Percentiles rank a stretch among this genome's conserved stretches.
Conservation (phyloP, 2,329 filamentous ascomycete species). For the Epichloe hybrida region DNA sequence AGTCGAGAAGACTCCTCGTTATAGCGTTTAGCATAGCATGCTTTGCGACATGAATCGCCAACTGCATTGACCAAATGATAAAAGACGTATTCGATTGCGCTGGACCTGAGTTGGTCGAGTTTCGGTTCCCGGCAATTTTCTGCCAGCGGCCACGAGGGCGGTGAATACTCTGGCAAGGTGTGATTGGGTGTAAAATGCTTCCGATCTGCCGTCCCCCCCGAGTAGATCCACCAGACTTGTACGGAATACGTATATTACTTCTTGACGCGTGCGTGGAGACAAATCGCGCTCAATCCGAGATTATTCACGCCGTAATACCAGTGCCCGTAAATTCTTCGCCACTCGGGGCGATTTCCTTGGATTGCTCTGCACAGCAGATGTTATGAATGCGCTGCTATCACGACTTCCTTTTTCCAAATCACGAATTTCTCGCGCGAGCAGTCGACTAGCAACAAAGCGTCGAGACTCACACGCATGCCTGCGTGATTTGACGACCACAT, state of each 20-base stretch:
- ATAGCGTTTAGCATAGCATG: conserved; percentile 18
- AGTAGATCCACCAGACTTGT: neutral
- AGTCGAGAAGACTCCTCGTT: conserved; percentile 12
- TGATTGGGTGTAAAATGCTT: neutral
- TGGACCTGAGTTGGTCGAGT: neutral
- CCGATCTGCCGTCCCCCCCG: neutral
- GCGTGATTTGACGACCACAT: neutral
- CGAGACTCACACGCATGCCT: neutral
- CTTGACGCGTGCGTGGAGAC: neutral
- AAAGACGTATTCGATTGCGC: neutral
- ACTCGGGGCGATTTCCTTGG: too few relatives aligned
- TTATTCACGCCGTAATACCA: neutral
- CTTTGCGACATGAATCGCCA: conserved; percentile 3
- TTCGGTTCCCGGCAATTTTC: conserved; percentile 11
- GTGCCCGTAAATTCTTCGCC: too few relatives aligned
- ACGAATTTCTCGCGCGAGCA: neutral
- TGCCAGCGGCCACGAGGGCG: conserved; percentile 10
- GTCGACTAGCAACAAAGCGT: neutral
- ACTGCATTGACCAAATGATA: neutral
- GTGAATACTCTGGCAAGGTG: neutral
- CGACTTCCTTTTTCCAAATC: too few relatives aligned
- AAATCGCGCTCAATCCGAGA: neutral
- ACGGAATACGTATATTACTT: neutral
- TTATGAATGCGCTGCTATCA: neutral
- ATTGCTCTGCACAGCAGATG: too few relatives aligned